A percentile compares a stretch with the other conserved stretches of the same genome.
Evolutionary conservation across 257 asterid genomes (phyloP).

Genomic region (Nicotiana paniculata): DNA sequence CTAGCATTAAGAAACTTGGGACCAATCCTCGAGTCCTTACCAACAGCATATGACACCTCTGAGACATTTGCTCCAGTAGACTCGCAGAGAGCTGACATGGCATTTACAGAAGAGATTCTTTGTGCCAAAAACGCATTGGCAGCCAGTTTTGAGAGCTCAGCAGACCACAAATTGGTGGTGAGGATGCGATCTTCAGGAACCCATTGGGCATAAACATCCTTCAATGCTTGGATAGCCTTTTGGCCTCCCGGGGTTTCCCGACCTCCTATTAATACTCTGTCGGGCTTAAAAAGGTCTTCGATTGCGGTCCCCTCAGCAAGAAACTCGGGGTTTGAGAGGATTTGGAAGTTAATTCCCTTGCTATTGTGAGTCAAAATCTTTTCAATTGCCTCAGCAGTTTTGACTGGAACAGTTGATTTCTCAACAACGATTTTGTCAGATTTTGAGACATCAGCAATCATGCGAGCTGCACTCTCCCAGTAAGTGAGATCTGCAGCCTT

Average conservation of each 20-base stretch:
- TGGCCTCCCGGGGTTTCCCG: constrained; percentile 12
- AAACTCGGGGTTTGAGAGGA: constrained; percentile 55
- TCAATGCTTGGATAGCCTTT: constrained; percentile 8
- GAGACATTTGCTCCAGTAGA: constrained; percentile 14
- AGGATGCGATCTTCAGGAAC: constrained; percentile 3
- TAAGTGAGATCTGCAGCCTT: constrained; percentile 57
- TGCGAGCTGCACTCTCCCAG: constrained; percentile 64
- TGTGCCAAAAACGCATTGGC: constrained; percentile 15
- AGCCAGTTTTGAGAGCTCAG: constrained; percentile 12
- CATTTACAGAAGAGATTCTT: constrained; percentile 11
- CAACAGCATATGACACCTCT: constrained; percentile 9
- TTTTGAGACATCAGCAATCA: constrained; percentile 52
- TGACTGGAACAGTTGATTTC: constrained; percentile 57
- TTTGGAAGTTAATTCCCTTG: constrained; percentile 45
- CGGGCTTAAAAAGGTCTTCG: constrained; percentile 8
- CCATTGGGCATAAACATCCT: constrained; percentile 12
- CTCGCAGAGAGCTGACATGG: constrained; percentile 16
- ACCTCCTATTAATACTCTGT: constrained; percentile 13
- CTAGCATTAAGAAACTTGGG: constrained; percentile 11
- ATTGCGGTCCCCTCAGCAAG: constrained; percentile 44
- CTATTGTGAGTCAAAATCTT: constrained; percentile 55
- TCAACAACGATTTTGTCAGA: constrained; percentile 50
- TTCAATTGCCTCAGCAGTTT: constrained; percentile 59
- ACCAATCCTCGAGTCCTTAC: constrained; percentile 10
- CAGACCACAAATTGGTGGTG: constrained; percentile 13